Evolutionary conservation across 352 stramenopile species (phyloP), one percentile per base, ranked within the genome.

Genomic region (Phytophthora cactorum): DNA sequence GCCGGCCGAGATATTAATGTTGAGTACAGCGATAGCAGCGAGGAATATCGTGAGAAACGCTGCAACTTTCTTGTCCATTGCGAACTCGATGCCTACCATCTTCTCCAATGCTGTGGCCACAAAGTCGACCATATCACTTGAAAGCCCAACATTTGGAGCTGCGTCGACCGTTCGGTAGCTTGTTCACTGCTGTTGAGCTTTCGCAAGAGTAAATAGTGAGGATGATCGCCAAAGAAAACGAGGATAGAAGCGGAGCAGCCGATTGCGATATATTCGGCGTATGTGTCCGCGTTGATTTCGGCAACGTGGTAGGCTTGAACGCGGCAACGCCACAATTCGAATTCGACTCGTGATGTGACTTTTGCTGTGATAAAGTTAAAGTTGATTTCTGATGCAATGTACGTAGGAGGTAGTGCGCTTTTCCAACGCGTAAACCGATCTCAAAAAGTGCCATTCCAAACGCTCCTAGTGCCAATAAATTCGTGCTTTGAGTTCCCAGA

Each of bases 201-300:
- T 10, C 52, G 54, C 5, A 68, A 12, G 0, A 75, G 25, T 7
- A 43, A 54, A 41, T 76, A 82, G 28, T 75, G 53, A 4, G 66
- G 72, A n/a, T 80, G 72, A 28, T 75, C 25, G 15, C 58, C 63
- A 32, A 72, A 76, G 29, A 83, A 69, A 25, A 62, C 56, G 22
- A 81, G 27, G 15, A 80, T 76, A 0, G 63, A 59, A 8, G 59
- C 63, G 2, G 67, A 79, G 28, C 75, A 75, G 4, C 60, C 64
- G 46, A 82, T 77, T 0, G 75, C 66, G 1, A 86, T 78, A 52
- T 86, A 86, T 57, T 83, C 78, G 11, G 70, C 67, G 17, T 66
- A 64, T 46, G 73, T 82, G 8, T 79, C 61, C 0, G 62, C 67
- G 49, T 68, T 74, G 27, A 63, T 59, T 22, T 74, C 61, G 1